These are phyloP conservation scores for Ascochyta pisi DNA, from an alignment of 2,329 filamentous ascomycete species.

Conservation along the genomic window DNA sequence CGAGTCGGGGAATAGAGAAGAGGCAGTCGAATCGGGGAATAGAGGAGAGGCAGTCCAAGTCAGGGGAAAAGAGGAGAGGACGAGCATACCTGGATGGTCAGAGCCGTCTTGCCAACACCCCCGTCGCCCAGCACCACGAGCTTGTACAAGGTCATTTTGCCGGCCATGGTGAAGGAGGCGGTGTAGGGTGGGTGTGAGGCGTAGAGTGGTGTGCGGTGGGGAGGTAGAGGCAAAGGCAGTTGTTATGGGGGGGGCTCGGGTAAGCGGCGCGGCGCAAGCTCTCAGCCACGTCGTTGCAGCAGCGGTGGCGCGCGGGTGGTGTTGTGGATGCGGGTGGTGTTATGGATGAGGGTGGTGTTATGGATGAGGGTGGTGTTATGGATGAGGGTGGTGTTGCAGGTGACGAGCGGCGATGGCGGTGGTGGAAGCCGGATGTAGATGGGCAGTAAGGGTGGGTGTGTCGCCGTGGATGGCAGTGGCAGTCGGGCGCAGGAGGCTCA, in stretches of 20 bases:
- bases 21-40: neutral
- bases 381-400: conserved; percentile 23
- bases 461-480: conserved; percentile 6
- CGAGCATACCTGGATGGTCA: conserved; percentile 84
- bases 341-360: too few species aligned
- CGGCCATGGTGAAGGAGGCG: conserved; percentile 67
- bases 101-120: conserved; percentile 90
- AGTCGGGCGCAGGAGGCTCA: conserved; percentile 14
- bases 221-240: conserved; percentile 10
- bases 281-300: conserved; percentile 28
- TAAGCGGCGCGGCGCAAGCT: conserved; percentile 19
- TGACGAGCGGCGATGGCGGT: conserved; percentile 32
- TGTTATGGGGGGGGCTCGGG: conserved; percentile 3
- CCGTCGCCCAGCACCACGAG: conserved; percentile 94
- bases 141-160: conserved; percentile 95
- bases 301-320: conserved; percentile 14
- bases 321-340: neutral
- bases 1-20: too few species aligned
- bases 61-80: neutral
- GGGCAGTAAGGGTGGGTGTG: conserved; percentile 22
- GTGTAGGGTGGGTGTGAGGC: conserved; percentile 3
- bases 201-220: neutral
- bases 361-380: conserved; percentile 25
- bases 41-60: conserved; percentile 56
- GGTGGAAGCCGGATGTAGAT: conserved; percentile 21